phyloP scores from a whole-genome alignment of 176 grass and related monocot genomes.

The Aegilops speltoides region DNA sequence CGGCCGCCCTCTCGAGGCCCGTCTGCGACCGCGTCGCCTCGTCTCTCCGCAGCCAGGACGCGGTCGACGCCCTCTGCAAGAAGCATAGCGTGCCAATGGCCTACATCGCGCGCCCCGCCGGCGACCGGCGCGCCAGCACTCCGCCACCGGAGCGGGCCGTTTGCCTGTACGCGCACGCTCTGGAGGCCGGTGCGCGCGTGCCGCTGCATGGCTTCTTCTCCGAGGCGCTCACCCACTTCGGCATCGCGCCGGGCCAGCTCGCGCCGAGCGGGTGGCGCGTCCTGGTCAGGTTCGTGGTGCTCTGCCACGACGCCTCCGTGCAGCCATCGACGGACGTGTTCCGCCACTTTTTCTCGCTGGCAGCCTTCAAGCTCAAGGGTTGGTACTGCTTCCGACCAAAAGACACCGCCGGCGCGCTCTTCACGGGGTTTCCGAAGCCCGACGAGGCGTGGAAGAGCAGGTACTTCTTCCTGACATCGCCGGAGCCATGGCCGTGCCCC shows the following conservation, averaged over 20 bases:
- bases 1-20: not conserved
- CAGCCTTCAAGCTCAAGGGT: not conserved
- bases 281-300: not conserved
- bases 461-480: slow-evolving; percentile 6
- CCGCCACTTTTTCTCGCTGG: not conserved
- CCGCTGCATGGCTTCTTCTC: not conserved
- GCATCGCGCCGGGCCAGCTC: not conserved
- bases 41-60: not conserved
- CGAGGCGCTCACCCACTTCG: not conserved
- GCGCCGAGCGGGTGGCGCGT: not conserved
- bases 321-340: not conserved
- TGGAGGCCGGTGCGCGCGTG: not conserved
- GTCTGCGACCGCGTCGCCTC: not conserved
- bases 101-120: not conserved
- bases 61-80: not conserved
- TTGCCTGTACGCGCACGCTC: not conserved
- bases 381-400: not conserved
- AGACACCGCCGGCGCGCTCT: not conserved
- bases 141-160: not conserved
- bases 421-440: not conserved
- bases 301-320: not conserved
- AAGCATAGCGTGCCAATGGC: not conserved
- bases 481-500: slow-evolving; percentile 19
- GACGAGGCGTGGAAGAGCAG: not conserved
- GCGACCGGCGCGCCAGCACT: not conserved